These are phyloP conservation scores for Phytophthora sp. DNA, from an alignment of 352 stramenopile genomes.

Conservation along the genomic window DNA sequence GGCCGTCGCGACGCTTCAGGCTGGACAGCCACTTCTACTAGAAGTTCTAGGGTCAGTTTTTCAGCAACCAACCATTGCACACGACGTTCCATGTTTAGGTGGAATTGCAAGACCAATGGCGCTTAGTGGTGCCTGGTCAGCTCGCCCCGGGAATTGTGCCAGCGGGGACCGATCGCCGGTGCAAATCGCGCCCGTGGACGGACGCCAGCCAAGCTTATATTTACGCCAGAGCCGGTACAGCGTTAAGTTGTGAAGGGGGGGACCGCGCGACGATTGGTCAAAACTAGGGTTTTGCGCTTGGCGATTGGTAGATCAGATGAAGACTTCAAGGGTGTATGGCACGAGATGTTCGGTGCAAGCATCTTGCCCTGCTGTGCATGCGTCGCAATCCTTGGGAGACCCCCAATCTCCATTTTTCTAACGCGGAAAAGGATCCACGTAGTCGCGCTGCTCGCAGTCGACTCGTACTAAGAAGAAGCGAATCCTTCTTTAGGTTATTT, in stretches of 20 bases:
- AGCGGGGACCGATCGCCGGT: conserved; percentile 12
- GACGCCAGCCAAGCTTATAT: conserved; percentile 24
- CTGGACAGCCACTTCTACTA: too few relatives aligned
- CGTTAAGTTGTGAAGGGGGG: conserved; percentile 27
- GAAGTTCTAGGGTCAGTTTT: too few relatives aligned
- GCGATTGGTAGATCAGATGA: conserved; percentile 29
- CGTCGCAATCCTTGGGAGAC: too few relatives aligned
- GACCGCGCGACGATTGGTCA: conserved; percentile 18
- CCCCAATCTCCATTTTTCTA: conserved; percentile 34
- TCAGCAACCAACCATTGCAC: too few relatives aligned
- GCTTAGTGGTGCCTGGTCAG: conserved; percentile 8
- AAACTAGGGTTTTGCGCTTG: neutral
- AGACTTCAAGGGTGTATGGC: conserved; percentile 23
- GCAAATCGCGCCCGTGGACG: conserved; percentile 12
- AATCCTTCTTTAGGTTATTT: conserved; percentile 2
- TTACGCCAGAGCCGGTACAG: conserved; percentile 23
- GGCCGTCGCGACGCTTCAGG: neutral
- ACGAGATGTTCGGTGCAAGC: conserved; percentile 20
- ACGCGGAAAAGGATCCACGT: conserved; percentile 23
- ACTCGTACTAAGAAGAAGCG: conserved; percentile 24
- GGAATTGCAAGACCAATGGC: neutral
- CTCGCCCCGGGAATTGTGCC: conserved; percentile 2
- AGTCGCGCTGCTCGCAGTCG: conserved; percentile 27
- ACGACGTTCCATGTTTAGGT: conserved; percentile 5
- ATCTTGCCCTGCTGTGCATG: too few relatives aligned